Percentiles rank a stretch among this genome's conserved stretches.
Evolutionary conservation across 202 grass and related monocot species (phyloP).

Genomic region (Carex sylvatica): DNA sequence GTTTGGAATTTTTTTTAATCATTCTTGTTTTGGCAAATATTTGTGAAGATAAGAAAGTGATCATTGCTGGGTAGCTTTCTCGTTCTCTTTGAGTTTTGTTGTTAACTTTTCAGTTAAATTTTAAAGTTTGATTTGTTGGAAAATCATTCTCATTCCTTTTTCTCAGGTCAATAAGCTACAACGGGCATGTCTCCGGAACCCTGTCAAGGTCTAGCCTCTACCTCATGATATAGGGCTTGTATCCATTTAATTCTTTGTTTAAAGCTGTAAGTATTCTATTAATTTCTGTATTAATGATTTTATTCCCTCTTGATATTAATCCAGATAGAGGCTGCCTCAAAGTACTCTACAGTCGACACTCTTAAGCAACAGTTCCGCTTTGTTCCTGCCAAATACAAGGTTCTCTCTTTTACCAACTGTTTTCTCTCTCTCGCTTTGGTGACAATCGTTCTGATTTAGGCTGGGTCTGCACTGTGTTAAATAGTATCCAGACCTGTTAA

Average conservation of each 20-base stretch:
- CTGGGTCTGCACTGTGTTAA: background rate
- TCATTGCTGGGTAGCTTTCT: background rate
- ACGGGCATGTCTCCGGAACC: constrained; percentile 84
- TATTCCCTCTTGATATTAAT: background rate
- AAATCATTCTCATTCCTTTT: background rate
- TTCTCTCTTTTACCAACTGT: constrained; percentile 19
- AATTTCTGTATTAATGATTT: constrained; percentile 26
- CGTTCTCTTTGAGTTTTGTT: background rate
- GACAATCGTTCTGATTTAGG: background rate
- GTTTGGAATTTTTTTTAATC: background rate
- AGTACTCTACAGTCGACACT: constrained; percentile 90
- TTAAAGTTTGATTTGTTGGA: background rate
- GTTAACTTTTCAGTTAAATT: background rate
- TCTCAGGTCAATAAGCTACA: constrained; percentile 77
- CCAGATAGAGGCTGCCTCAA: constrained; percentile 70
- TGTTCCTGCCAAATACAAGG: constrained; percentile 74
- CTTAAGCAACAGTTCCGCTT: constrained; percentile 72
- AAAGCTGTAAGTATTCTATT: background rate
- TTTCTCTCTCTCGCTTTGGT: background rate
- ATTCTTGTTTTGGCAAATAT: background rate
- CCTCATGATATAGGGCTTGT: background rate
- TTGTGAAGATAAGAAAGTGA: background rate
- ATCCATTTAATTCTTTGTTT: constrained; percentile 12
- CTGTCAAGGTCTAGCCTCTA: constrained; percentile 59
- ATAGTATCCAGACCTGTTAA: background rate